Evolutionary conservation across 2,329 filamentous ascomycete genomes (phyloP).

Genomic region (Talaromyces marneffei): DNA sequence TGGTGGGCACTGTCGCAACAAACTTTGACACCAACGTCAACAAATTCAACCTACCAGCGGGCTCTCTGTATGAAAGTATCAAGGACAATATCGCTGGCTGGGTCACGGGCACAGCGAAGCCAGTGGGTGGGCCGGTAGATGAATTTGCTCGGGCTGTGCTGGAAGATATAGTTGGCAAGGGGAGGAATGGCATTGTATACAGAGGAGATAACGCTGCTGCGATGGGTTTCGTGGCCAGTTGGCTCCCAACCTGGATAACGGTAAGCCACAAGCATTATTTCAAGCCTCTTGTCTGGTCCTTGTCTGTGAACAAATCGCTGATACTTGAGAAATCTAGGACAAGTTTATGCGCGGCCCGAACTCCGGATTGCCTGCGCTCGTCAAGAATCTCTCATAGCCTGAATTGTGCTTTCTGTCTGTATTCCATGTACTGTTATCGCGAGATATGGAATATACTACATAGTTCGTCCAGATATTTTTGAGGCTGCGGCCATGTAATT

Average conservation of each 20-base stretch:
- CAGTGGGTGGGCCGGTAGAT: conserved; percentile 11
- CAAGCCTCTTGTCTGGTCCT: neutral
- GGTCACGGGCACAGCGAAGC: conserved; percentile 10
- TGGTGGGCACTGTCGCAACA: neutral
- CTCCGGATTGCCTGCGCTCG: neutral
- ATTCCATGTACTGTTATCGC: neutral
- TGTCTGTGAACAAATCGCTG: neutral
- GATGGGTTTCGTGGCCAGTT: conserved; percentile 7
- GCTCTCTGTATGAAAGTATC: conserved; percentile 11
- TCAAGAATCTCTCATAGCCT: neutral
- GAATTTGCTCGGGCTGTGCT: conserved; percentile 13
- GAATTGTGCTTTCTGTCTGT: neutral
- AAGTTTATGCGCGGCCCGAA: neutral
- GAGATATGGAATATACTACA: too few species aligned
- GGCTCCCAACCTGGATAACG: conserved; percentile 14
- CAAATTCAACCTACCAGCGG: neutral
- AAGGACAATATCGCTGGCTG: conserved; percentile 13
- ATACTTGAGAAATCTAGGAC: neutral
- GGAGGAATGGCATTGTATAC: conserved; percentile 9
- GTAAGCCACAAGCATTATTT: conserved; percentile 8
- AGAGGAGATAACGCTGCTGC: conserved; percentile 9
- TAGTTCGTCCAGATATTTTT: too few species aligned
- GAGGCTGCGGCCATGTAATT: too few species aligned
- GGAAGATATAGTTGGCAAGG: conserved; percentile 14
- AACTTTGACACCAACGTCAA: conserved; percentile 2